These are phyloP conservation scores for Suillus lakei DNA, from an alignment of 768 basidiomycete species.

Conservation along the genomic window DNA sequence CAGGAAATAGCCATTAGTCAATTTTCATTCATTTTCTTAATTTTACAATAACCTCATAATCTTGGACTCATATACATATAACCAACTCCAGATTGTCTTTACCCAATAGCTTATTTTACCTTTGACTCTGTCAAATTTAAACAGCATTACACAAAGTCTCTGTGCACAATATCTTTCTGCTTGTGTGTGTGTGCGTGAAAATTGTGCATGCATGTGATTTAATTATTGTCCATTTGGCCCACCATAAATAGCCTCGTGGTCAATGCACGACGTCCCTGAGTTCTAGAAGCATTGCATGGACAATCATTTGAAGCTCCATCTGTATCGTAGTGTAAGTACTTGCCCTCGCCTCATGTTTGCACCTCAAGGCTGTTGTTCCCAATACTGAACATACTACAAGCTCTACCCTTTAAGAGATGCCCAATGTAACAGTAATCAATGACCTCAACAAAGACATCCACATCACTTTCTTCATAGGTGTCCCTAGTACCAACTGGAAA, in stretches of 20 bases:
- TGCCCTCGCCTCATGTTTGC: neutral
- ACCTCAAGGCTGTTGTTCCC: neutral
- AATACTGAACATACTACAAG: neutral
- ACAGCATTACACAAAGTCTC: too few relatives aligned
- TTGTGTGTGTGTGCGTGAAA: slow-evolving; percentile 49
- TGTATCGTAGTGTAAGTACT: neutral
- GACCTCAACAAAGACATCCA: slow-evolving; percentile 24
- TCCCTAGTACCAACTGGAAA: slow-evolving; percentile 18
- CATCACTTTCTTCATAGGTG: slow-evolving; percentile 23
- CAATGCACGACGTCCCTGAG: too few relatives aligned
- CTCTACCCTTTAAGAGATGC: slow-evolving; percentile 16
- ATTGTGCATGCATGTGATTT: slow-evolving; percentile 33
- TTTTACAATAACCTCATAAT: too few relatives aligned
- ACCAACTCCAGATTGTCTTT: too few relatives aligned
- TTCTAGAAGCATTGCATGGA: too few relatives aligned
- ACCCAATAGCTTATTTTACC: too few relatives aligned
- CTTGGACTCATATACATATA: too few relatives aligned
- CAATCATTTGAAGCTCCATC: neutral
- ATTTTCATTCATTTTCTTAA: neutral
- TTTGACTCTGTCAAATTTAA: too few relatives aligned
- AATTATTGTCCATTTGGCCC: neutral
- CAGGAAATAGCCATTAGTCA: neutral
- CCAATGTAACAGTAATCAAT: slow-evolving; percentile 24
- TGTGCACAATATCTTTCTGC: too few relatives aligned
- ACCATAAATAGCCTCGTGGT: too few relatives aligned